A percentile compares a stretch with the other conserved stretches of the same genome.
Conservation (phyloP, 805 yeast genomes). For the Ascoidea tarda region DNA sequence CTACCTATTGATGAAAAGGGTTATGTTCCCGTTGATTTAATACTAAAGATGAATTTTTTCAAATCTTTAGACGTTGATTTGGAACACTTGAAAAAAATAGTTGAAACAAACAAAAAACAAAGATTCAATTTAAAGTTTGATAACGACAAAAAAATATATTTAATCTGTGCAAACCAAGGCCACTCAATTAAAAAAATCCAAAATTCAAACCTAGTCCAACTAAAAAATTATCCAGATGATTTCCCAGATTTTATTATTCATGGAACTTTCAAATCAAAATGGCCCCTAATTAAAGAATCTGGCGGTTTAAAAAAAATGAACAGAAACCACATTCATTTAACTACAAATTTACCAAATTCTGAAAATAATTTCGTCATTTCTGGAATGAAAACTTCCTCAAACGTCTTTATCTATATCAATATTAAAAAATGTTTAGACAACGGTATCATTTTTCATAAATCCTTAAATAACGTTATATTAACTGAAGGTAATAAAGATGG, state of each 20-base stretch:
- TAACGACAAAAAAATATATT: constrained; percentile 8
- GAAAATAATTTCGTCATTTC: constrained; percentile 34
- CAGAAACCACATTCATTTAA: constrained; percentile 79
- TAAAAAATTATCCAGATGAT: constrained; percentile 20
- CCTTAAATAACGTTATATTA: constrained; percentile 65
- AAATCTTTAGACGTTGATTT: constrained; percentile 39
- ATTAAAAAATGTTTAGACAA: constrained; percentile 28
- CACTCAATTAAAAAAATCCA: constrained; percentile 48
- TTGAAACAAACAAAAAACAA: constrained; percentile 51
- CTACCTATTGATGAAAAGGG: constrained; percentile 56
- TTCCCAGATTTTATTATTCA: constrained; percentile 53
- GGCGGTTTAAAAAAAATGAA: constrained; percentile 56
- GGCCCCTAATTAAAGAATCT: constrained; percentile 30
- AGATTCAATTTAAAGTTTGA: constrained; percentile 39
- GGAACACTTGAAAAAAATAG: constrained; percentile 48
- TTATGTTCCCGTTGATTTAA: constrained; percentile 35
- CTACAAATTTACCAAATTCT: constrained; percentile 36
- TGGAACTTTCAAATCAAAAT: constrained; percentile 50
- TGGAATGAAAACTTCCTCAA: constrained; percentile 52
- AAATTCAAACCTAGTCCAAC: constrained; percentile 25
- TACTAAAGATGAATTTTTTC: constrained; percentile 44
- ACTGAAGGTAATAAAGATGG: constrained; percentile 50
- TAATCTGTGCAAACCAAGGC: constrained; percentile 88
- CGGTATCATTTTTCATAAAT: constrained; percentile 39
- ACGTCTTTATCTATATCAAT: constrained; percentile 52